Evolutionary conservation across 2,329 filamentous ascomycete genomes (phyloP).

Genomic region (Fusarium euwallaceae): DNA sequence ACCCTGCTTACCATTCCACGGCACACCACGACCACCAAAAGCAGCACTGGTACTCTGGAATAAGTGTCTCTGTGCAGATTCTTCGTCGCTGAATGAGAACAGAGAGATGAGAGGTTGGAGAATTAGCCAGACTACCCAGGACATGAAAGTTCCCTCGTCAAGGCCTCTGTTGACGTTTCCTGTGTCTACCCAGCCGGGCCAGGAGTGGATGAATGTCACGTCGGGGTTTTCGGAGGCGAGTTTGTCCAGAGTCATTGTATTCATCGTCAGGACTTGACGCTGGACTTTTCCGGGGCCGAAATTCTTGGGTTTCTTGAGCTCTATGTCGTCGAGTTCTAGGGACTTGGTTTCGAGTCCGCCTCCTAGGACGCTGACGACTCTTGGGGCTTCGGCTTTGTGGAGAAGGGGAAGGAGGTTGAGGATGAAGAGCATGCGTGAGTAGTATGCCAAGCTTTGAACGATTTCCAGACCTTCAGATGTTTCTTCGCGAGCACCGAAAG

Average conservation of each 20-base stretch:
- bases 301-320: slow-evolving; percentile 45
- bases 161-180: slow-evolving; percentile 45
- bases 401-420: slow-evolving; percentile 58
- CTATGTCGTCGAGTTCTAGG: slow-evolving; percentile 45
- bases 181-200: slow-evolving; percentile 48
- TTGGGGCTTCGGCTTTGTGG: slow-evolving; percentile 36
- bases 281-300: slow-evolving; percentile 44
- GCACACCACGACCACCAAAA: slow-evolving; percentile 52
- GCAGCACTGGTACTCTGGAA: slow-evolving; percentile 53
- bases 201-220: slow-evolving; percentile 47
- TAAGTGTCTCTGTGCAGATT: slow-evolving; percentile 51
- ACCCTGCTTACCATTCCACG: slow-evolving; percentile 49
- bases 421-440: slow-evolving; percentile 59
- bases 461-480: slow-evolving; percentile 59
- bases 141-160: slow-evolving; percentile 42
- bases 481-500: slow-evolving; percentile 54
- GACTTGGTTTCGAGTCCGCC: slow-evolving; percentile 35
- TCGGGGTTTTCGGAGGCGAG: slow-evolving; percentile 39
- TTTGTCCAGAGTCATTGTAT: slow-evolving; percentile 41
- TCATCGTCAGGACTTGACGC: slow-evolving; percentile 47
- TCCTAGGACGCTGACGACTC: slow-evolving; percentile 46
- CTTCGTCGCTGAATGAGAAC: slow-evolving; percentile 48
- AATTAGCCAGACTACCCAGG: slow-evolving; percentile 51
- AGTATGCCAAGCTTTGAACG: slow-evolving; percentile 56
- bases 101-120: slow-evolving; percentile 50